phyloP scores from a whole-genome alignment of 148 eudicot species.

The Amaranthus hypochondriacus region DNA sequence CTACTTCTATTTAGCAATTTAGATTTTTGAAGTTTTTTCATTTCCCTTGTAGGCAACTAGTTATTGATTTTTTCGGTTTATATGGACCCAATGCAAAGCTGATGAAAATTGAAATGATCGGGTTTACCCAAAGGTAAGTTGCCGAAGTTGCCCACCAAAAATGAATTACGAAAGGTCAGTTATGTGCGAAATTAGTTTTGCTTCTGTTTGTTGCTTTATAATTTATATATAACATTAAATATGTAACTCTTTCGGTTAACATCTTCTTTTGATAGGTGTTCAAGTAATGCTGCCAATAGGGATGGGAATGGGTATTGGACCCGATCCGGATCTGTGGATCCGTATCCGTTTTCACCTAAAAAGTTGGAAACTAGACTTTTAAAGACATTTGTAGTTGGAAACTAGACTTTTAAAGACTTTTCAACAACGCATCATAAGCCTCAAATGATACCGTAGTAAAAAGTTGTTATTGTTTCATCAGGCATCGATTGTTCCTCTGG shows the following conservation, averaged over 20 bases:
- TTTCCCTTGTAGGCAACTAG: constrained; percentile 48
- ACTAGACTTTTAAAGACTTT: too few species aligned
- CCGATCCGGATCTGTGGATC: too few species aligned
- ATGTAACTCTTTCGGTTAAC: too few species aligned
- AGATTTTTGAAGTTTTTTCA: not conserved
- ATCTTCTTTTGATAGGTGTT: constrained; percentile 42
- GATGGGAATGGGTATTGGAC: too few species aligned
- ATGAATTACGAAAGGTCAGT: constrained; percentile 66
- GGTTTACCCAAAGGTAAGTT: constrained; percentile 68
- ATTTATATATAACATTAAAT: not conserved
- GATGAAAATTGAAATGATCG: constrained; percentile 57
- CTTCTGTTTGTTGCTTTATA: not conserved
- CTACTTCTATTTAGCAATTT: not conserved
- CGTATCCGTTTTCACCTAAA: too few species aligned
- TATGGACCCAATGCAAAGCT: constrained; percentile 58
- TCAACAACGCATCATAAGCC: too few species aligned
- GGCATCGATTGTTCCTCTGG: too few species aligned
- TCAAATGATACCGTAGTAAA: too few species aligned
- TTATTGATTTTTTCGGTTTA: not conserved
- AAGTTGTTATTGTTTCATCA: too few species aligned
- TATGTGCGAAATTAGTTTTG: too few species aligned
- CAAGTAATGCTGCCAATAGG: constrained; percentile 46
- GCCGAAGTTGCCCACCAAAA: constrained; percentile 37
- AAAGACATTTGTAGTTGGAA: too few species aligned
- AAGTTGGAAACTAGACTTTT: too few species aligned